Evolutionary conservation across 768 basidiomycete species (phyloP).

Genomic region (Butyriboletus loyo): DNA sequence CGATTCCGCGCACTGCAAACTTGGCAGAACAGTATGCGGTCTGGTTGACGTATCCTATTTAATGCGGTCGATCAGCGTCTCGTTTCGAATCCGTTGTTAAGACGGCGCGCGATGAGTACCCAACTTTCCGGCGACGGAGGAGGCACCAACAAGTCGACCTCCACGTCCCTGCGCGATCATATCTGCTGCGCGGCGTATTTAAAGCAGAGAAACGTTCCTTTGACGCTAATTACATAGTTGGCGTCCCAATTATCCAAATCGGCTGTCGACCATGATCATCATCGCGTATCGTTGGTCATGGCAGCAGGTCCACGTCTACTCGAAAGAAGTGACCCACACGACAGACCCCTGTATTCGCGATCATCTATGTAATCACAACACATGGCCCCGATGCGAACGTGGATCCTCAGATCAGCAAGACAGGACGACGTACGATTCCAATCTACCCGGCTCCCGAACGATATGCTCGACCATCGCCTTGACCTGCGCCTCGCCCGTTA

Average conservation of each 20-base stretch:
- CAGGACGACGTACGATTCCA: constrained; percentile 11
- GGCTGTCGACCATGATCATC: constrained; percentile 3
- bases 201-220: constrained; percentile 25
- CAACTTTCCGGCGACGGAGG: background rate
- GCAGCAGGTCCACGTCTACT: background rate
- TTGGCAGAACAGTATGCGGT: constrained; percentile 17
- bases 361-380: constrained; percentile 4
- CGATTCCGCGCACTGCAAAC: constrained; percentile 5
- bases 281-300: background rate
- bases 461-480: constrained; percentile 12
- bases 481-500: constrained; percentile 3
- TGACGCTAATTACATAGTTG: constrained; percentile 20
- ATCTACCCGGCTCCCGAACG: constrained; percentile 5
- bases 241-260: constrained; percentile 23
- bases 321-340: background rate
- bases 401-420: background rate
- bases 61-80: background rate
- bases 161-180: constrained; percentile 18
- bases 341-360: constrained; percentile 14
- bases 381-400: background rate
- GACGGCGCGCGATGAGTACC: background rate
- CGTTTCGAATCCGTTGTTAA: background rate
- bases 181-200: constrained; percentile 21
- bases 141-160: constrained; percentile 4
- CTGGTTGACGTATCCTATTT: background rate